Evolutionary conservation across 495 filamentous ascomycete species (phyloP).

Genomic region (Pyrenula massariospora): DNA sequence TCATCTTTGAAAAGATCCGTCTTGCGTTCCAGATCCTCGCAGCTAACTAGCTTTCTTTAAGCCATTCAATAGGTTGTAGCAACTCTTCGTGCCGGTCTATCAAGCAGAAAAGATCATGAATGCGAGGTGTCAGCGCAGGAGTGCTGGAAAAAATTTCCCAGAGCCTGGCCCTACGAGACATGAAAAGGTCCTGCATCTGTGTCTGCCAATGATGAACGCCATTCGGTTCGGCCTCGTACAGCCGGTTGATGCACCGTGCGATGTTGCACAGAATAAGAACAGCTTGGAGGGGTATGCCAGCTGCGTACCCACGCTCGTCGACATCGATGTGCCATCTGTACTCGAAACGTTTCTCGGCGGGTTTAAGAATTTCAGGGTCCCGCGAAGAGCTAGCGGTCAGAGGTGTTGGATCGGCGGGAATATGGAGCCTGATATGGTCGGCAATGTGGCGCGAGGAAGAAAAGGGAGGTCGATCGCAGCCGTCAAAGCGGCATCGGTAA

Average conservation of each 20-base stretch:
- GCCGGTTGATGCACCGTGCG: constrained; percentile 53
- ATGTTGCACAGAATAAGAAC: constrained; percentile 84
- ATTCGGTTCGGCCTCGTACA: constrained; percentile 13
- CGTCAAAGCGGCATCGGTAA: constrained; percentile 43
- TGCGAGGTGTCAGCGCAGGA: background rate
- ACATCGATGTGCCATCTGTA: constrained; percentile 53
- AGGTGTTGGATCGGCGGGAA: constrained; percentile 32
- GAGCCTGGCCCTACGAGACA: background rate
- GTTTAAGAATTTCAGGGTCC: constrained; percentile 26
- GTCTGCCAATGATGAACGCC: background rate
- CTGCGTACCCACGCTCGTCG: constrained; percentile 74
- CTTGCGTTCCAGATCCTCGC: background rate
- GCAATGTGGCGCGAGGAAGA: constrained; percentile 34
- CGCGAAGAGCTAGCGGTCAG: constrained; percentile 26
- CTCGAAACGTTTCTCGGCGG: constrained; percentile 30
- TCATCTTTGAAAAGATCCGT: background rate
- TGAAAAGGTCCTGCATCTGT: background rate
- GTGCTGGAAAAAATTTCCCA: background rate
- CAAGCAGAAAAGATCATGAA: background rate
- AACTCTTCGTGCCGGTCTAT: background rate
- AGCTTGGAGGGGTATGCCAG: constrained; percentile 74
- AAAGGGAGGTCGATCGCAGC: constrained; percentile 36
- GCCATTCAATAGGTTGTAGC: background rate
- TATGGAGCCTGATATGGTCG: constrained; percentile 39
- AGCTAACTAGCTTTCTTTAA: background rate